phyloP scores from a whole-genome alignment of 345 rosid species.

The Populus ilicifolia region DNA sequence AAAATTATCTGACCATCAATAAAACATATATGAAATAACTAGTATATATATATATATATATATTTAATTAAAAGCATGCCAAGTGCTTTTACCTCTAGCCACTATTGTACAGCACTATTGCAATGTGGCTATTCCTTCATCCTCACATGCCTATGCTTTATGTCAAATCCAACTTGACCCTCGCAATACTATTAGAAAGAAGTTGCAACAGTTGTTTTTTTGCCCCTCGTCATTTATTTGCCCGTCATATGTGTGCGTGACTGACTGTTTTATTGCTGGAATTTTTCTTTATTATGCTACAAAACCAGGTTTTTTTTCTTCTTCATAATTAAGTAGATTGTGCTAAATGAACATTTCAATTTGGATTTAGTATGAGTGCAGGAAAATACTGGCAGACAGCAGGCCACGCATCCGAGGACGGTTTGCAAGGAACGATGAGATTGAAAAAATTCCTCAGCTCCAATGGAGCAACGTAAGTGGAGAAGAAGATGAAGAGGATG shows the following conservation, averaged over 20 bases:
- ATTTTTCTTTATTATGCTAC: neutral
- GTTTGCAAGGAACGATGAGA: constrained; percentile 84
- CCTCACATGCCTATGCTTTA: constrained; percentile 3
- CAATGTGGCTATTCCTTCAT: neutral
- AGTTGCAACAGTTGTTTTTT: constrained; percentile 14
- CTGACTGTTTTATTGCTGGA: neutral
- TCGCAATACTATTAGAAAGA: constrained; percentile 10
- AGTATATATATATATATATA: too few relatives aligned
- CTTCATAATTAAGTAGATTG: too few relatives aligned
- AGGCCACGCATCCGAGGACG: constrained; percentile 93
- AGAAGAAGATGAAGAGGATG: constrained; percentile 54
- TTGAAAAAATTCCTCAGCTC: constrained; percentile 41
- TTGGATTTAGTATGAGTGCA: constrained; percentile 65
- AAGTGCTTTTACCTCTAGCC: too few relatives aligned
- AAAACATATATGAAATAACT: too few relatives aligned
- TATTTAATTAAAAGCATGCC: too few relatives aligned
- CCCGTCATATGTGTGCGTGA: too few relatives aligned
- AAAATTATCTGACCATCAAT: too few relatives aligned
- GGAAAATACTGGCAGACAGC: constrained; percentile 94
- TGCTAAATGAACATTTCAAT: neutral
- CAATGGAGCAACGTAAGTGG: constrained; percentile 37
- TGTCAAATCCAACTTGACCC: constrained; percentile 24
- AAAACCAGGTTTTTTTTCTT: neutral
- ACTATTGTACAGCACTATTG: neutral
- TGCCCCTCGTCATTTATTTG: neutral